Base-by-base conservation (phyloP, 2,329 filamentous ascomycete genomes). In the Ceratocystis alfenasii region DNA sequence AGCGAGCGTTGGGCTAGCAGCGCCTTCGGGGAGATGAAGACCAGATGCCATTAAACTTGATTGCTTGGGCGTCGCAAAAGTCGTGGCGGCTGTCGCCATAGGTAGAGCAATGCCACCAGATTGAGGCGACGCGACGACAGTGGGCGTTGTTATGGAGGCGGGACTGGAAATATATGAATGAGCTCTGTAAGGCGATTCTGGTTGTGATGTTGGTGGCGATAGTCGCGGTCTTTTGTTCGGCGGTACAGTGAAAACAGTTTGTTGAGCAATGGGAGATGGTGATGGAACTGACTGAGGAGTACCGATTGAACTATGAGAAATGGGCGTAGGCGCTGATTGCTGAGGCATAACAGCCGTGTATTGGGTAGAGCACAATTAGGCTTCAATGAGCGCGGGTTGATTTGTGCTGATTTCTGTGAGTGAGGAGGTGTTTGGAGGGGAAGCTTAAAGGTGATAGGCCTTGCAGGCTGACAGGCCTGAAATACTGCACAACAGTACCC, bases 181-280 rank as follows among this genome's bases (percentile, higher is more conserved):
- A 70, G 77, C 74, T 69, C 79, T 78, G 72, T 85, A 85, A 0
- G 84, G 83, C 44, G 85, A 88, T 63, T 78, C 80, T 67, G 87
- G 86, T 70, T 87, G 85, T 33, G 87, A 86, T n/a, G 80, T 76
- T 44, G 86, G 82, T 66, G 87, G 86, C 30, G 87, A 89, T 61
- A 89, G 77, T 66, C 84, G 87, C 73, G 82, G 86, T 73, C 88
- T 83, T 77, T 94, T 93, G 67, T 82, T 83, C 17, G 89, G 86
- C 62, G 88, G 88, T 62, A 87, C 82, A 68, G 75, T 72, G 71
- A 75, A 87, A 64, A 75, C 76, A 17, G 80, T 76, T 69, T 82
- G 81, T 41, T 80, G 78, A 25, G 81, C 77, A 62, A 78, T 81
- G 57, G 87, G 85, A 28, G 87, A 86, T 28, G 87, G 85, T 28